Evolutionary conservation across 2,329 filamentous ascomycete species (phyloP), one percentile per base, ranked within the genome.

Genomic region (Fusarium citri): DNA sequence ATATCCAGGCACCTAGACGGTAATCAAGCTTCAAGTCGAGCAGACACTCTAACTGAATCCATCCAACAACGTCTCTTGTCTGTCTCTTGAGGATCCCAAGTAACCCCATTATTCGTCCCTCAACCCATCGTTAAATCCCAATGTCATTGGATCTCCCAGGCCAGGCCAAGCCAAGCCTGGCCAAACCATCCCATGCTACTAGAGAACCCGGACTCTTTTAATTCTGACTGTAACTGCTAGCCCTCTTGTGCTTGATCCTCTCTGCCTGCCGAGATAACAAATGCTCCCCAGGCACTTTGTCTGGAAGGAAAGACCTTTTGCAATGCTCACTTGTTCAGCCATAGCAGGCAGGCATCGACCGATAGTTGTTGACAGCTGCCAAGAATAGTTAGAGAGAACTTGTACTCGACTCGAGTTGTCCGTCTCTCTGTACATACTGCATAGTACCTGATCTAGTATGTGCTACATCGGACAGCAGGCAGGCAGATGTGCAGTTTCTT

Each of bases 381-480:
- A 30, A 53, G 11, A 34, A 15, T 15, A 55, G 25, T 15, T 26
- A 23, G 26, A 30, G 40, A 54, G 34, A 9, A 40, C 26, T 23
- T 53, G 30, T 45, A 45, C 59, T 37, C 46, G 41, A 60, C 23
- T 50, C 45, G 40, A 60, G 55, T 41, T 26, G 16, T 12, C 11
- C 25, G 45, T n/a, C 18, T 28, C 25, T 37, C 34, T 37, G 34
- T 37, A 37, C 10, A 37, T n/a, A n/a, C 31, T 37, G 31, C 9
- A 34, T 11, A 34, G 31, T 10, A 34, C 31, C 15, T 18, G 18
- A 18, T 37, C 31, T 20, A 47, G 25, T 55, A 31, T 61, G 55
- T 70, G 57, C 54, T 70, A 63, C 41, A 69, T 61, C 41, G 31
- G 47, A 46, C 20, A n/a, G 31, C 14, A 25, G 41, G 51, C n/a